Base-by-base conservation (phyloP, 2,329 filamentous ascomycete species). In the Fusarium drepaniforme region DNA sequence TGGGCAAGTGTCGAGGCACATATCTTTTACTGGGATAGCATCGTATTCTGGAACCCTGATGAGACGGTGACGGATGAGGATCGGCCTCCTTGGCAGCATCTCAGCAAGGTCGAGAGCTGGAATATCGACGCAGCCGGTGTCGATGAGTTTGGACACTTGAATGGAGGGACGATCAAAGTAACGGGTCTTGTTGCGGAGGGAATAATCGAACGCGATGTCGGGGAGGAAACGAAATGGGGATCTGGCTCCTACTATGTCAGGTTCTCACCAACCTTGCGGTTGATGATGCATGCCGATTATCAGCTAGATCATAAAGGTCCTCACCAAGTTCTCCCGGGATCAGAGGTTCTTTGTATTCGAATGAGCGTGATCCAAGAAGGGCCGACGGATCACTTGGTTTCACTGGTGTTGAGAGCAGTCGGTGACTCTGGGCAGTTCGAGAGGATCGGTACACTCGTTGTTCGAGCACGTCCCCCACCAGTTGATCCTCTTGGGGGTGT, bases 111-210 rank as follows among this genome's bases (percentile, higher is more conserved):
- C 16, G 61, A 65, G 33, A 37, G 23, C 5, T 68, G 66, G 66
- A 8, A 37, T n/a, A n/a, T 68, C 6, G 40, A 65, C 8, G 18
- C 66, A 33, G 35, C 51, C 8, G 61, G 66, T 30, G 53, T 68
- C 12, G 61, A 65, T 6, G 61, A 68, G n/a, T 68, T 68, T 51
- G 66, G 61, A 15, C 33, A 38, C 4, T n/a, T 65, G 42, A 60
- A 57, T 2, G 25, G 46, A 28, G 61, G 38, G 3, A 42, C 53
- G 12, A 51, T 68, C 3, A 51, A 23, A 13, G 53, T 68, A 57
- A 46, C 40, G 23, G 66, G 66, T 11, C 66, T 68, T 11, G 25
- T 35, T 37, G 42, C 30, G 6, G 53, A 59, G 33, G 66, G 66
- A 1, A 28, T 53, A 3, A 28, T 68, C 12, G 61, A 68, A 9